Evolutionary conservation across 768 basidiomycete genomes (phyloP).

Genomic region (Infundibulicybe gibba): DNA sequence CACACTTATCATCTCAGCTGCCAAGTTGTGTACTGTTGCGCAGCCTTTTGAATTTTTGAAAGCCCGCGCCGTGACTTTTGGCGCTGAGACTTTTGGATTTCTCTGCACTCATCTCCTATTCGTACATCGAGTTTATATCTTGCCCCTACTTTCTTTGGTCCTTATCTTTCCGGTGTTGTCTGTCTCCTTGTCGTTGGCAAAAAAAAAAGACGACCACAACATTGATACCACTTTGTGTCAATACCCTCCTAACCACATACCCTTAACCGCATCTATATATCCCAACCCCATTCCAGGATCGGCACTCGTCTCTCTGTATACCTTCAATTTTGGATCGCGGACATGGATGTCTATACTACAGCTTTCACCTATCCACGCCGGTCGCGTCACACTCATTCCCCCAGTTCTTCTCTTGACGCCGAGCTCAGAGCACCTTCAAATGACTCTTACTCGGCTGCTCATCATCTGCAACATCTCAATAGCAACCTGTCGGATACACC

Average conservation of each 20-base stretch:
- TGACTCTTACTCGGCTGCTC: constrained; percentile 32
- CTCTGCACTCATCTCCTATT: constrained; percentile 21
- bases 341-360: constrained; percentile 94
- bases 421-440: constrained; percentile 44
- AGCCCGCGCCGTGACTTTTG: constrained; percentile 37
- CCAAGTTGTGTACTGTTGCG: too few relatives aligned
- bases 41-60: constrained; percentile 20
- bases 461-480: constrained; percentile 36
- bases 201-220: constrained; percentile 27
- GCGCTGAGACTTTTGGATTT: constrained; percentile 28
- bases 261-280: constrained; percentile 22
- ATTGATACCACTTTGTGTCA: constrained; percentile 53
- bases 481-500: constrained; percentile 31
- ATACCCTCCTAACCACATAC: constrained; percentile 48
- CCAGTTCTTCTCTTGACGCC: constrained; percentile 58
- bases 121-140: constrained; percentile 9
- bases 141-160: constrained; percentile 11
- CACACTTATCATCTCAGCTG: too few relatives aligned
- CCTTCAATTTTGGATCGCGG: constrained; percentile 14
- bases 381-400: constrained; percentile 64
- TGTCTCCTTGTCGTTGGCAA: constrained; percentile 25
- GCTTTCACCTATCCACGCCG: constrained; percentile 91
- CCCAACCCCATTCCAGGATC: constrained; percentile 21
- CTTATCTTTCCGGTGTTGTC: constrained; percentile 23
- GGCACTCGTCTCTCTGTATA: constrained; percentile 2